These are phyloP conservation scores for Aspergillus viridinutans DNA, from an alignment of 2,329 filamentous ascomycete species.

Conservation along the genomic window DNA sequence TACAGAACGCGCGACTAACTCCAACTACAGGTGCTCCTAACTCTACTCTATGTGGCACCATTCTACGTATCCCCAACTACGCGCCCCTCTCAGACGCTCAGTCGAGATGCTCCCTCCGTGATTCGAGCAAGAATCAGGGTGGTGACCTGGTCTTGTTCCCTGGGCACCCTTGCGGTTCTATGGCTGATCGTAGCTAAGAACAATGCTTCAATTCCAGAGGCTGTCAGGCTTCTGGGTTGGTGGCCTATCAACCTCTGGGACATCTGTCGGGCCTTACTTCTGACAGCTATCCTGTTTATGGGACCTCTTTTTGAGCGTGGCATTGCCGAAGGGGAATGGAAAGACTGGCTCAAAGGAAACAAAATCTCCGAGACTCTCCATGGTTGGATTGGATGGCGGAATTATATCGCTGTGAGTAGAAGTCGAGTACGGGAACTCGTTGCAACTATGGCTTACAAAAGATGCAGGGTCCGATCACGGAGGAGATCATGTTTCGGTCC, in stretches of 20 bases:
- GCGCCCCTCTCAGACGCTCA: conserved; percentile 71
- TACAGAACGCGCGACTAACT: background rate
- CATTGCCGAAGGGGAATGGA: conserved; percentile 68
- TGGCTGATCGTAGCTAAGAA: conserved; percentile 58
- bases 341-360: conserved; percentile 56
- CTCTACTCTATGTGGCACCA: conserved; percentile 82
- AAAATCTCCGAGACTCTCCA: conserved; percentile 58
- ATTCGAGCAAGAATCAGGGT: conserved; percentile 81
- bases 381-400: conserved; percentile 80
- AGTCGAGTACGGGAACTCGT: background rate
- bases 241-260: conserved; percentile 71
- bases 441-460: conserved; percentile 12
- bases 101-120: conserved; percentile 81
- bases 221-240: conserved; percentile 69
- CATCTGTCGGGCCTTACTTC: conserved; percentile 57
- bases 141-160: conserved; percentile 69
- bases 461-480: conserved; percentile 72
- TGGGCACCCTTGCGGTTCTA: conserved; percentile 64
- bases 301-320: conserved; percentile 80
- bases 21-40: conserved; percentile 64
- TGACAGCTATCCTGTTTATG: conserved; percentile 75
- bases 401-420: conserved; percentile 71
- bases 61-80: conserved; percentile 81
- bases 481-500: conserved; percentile 91
- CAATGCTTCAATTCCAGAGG: conserved; percentile 48